Evolutionary conservation across 2,329 filamentous ascomycete genomes (phyloP).

Genomic region (Neospermospora avenae): DNA sequence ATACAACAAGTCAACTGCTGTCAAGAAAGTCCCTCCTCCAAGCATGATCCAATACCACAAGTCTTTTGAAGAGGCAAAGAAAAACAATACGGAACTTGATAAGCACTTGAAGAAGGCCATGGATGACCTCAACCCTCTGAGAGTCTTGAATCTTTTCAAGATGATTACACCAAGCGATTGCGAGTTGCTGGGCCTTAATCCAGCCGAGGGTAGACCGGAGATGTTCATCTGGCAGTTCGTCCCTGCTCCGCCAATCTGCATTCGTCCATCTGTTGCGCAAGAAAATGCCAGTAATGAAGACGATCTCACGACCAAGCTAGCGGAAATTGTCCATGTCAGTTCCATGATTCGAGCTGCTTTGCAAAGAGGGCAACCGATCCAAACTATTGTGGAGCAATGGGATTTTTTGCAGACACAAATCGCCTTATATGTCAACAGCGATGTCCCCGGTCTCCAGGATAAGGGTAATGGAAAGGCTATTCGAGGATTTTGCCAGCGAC

Average conservation of each 20-base stretch:
- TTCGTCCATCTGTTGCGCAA: constrained; percentile 89
- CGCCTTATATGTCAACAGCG: constrained; percentile 97
- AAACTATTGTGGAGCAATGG: constrained; percentile 97
- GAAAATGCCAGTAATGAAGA: constrained; percentile 94
- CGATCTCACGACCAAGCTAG: constrained; percentile 93
- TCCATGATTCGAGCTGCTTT: constrained; percentile 80
- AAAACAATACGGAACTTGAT: constrained; percentile 76
- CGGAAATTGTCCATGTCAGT: constrained; percentile 92
- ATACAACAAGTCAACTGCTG: constrained; percentile 84
- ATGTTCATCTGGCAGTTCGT: constrained; percentile 98
- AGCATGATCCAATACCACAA: constrained; percentile 83
- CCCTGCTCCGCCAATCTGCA: constrained; percentile 89
- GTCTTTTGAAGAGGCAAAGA: constrained; percentile 78
- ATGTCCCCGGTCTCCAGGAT: constrained; percentile 88
- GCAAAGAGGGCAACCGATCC: constrained; percentile 76
- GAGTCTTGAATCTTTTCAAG: constrained; percentile 88
- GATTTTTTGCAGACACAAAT: constrained; percentile 94
- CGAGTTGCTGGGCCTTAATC: constrained; percentile 85
- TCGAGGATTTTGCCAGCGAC: constrained; percentile 87
- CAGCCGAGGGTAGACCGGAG: constrained; percentile 82
- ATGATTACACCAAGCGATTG: constrained; percentile 82
- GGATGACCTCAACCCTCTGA: constrained; percentile 88
- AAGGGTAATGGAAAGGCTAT: constrained; percentile 84
- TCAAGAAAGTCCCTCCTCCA: constrained; percentile 76
- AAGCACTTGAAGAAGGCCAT: constrained; percentile 89